A percentile compares a stretch with the other conserved stretches of the same genome.
phyloP scores from a whole-genome alignment of 1,139 yeast species.

The Zygosaccharomyces pseudobailii region DNA sequence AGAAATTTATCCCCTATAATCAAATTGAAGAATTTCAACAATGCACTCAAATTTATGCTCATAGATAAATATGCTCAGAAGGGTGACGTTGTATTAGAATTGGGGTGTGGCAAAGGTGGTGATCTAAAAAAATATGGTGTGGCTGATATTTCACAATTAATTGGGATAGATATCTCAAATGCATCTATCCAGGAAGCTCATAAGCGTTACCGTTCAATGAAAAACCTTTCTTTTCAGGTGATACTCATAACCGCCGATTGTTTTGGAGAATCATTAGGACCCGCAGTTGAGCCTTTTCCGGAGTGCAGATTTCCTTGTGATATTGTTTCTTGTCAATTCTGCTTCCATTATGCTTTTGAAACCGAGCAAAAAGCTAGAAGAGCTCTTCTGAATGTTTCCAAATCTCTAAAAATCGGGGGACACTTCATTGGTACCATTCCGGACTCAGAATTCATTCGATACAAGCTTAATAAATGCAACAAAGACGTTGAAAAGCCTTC shows the following conservation, averaged over 20 bases:
- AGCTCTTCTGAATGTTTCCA: slow-evolving; percentile 68
- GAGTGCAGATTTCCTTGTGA: slow-evolving; percentile 79
- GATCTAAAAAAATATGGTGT: slow-evolving; percentile 86
- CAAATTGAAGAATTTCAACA: slow-evolving; percentile 82
- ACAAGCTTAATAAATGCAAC: slow-evolving; percentile 50
- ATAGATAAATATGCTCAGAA: slow-evolving; percentile 60
- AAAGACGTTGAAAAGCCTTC: slow-evolving; percentile 46
- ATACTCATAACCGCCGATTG: slow-evolving; percentile 91
- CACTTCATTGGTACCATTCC: slow-evolving; percentile 91
- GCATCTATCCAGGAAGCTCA: slow-evolving; percentile 82
- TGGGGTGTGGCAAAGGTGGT: slow-evolving; percentile 98
- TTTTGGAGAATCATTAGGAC: slow-evolving; percentile 64
- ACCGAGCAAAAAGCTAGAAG: slow-evolving; percentile 73
- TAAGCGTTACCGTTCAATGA: slow-evolving; percentile 57
- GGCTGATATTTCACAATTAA: slow-evolving; percentile 66
- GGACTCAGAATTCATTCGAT: slow-evolving; percentile 75
- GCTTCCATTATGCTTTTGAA: slow-evolving; percentile 92
- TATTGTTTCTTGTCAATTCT: slow-evolving; percentile 82
- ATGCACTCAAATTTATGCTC: slow-evolving; percentile 84
- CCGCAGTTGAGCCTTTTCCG: slow-evolving; percentile 62
- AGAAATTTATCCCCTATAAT: slow-evolving; percentile 80
- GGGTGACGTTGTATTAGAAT: slow-evolving; percentile 61
- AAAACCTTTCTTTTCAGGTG: slow-evolving; percentile 57
- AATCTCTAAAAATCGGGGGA: slow-evolving; percentile 76
- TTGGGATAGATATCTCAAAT: slow-evolving; percentile 91